These are phyloP conservation scores for Leptodontidium sp. DNA, from an alignment of 2,329 filamentous ascomycete genomes.

Conservation along the genomic window DNA sequence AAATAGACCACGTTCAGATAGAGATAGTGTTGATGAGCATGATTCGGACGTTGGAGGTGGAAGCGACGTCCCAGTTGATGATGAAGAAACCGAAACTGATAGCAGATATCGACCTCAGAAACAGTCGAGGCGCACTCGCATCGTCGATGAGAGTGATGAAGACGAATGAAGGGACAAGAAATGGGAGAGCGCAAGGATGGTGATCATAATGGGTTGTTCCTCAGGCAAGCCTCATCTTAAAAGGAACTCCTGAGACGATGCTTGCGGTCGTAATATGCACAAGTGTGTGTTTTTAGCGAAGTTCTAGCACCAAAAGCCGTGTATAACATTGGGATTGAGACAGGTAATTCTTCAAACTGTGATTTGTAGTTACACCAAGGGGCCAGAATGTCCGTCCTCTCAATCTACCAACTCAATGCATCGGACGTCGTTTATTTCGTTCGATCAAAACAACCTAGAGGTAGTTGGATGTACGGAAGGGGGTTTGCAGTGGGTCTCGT, in stretches of 20 bases:
- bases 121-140: background rate
- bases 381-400: too few relatives aligned
- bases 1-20: background rate
- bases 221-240: background rate
- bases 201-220: background rate
- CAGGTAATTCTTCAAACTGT: too few relatives aligned
- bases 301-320: background rate
- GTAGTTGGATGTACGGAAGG: too few relatives aligned
- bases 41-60: background rate
- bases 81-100: background rate
- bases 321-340: too few relatives aligned
- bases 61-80: background rate
- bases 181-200: background rate
- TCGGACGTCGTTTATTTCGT: too few relatives aligned
- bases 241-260: background rate
- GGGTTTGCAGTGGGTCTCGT: too few relatives aligned
- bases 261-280: background rate
- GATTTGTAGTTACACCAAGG: too few relatives aligned
- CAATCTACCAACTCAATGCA: too few relatives aligned
- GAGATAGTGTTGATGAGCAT: background rate
- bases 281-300: background rate
- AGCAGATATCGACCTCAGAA: conserved; percentile 5
- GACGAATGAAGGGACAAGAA: background rate
- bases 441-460: too few relatives aligned
- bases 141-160: conserved; percentile 3